These are phyloP conservation scores for Colletotrichum sp. DNA, from an alignment of 2,329 filamentous ascomycete genomes.

Conservation along the genomic window DNA sequence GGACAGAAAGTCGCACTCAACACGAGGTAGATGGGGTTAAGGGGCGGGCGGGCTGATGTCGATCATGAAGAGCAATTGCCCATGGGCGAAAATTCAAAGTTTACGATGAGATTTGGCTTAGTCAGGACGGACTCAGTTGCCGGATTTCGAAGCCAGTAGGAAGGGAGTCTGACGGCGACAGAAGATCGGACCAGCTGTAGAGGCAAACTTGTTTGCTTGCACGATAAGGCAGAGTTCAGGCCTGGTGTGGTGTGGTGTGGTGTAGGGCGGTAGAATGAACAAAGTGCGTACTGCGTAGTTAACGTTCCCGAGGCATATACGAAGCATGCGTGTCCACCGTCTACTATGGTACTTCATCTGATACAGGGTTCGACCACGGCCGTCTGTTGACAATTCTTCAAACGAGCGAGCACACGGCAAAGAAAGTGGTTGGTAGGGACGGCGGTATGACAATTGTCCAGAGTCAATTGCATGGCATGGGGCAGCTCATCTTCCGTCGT, in stretches of 20 bases:
- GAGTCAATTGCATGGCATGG: background rate
- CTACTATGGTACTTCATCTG: background rate
- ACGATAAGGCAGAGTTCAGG: background rate
- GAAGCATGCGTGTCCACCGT: background rate
- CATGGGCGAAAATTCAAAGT: background rate
- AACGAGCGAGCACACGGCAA: background rate
- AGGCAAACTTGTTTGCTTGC: background rate
- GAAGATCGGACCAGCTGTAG: background rate
- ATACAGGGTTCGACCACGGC: background rate
- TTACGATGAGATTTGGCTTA: background rate
- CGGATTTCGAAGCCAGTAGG: background rate
- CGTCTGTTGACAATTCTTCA: constrained; percentile 1
- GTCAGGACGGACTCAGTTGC: background rate
- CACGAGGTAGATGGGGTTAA: background rate
- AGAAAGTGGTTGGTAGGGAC: background rate
- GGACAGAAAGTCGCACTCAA: background rate
- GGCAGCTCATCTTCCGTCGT: background rate
- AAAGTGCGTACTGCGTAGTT: background rate
- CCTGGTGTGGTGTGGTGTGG: background rate
- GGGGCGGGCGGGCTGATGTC: background rate
- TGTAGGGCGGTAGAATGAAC: background rate
- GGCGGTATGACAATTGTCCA: background rate
- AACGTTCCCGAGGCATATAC: background rate
- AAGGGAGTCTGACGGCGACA: background rate
- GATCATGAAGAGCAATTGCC: constrained; percentile 4